Base-by-base conservation (phyloP, 495 filamentous ascomycete species). In the Xylaria sp. region DNA sequence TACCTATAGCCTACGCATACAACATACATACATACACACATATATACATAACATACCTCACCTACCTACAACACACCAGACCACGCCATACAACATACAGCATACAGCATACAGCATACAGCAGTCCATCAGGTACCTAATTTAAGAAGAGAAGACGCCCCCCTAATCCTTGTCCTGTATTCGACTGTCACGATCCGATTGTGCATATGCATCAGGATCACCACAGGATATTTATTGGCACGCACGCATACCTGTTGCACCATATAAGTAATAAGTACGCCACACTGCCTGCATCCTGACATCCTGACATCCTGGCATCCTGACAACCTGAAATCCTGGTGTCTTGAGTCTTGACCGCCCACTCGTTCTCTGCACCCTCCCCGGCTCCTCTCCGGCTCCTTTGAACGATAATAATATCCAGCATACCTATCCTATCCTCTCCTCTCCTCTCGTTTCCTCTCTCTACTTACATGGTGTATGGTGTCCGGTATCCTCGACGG, bases 161-260 rank as follows among this genome's bases (percentile, higher is more conserved):
- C 19, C 9, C 61, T 19, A n/a, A 43, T 44, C 61, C 61, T 46
- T 19, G 61, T 21, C 26, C 41, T 66, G 21, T 66, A 66, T 21
- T n/a, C 48, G 21, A 67, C 48, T 41, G 35, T 55, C 62, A 50
- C 31, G 46, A 55, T 67, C 50, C 64, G 31, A 26, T 55, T 67
- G 48, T 43, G 62, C 64, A 57, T 26, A 43, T 67, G 33, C 64
- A 37, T 57, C 33, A 43, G 64, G 33, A 55, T 43, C 50, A 29
- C 43, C 64, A 43, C 46, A 52, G 46, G n/a, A 55, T 50, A 40
- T 14, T 37, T 12, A n/a, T n/a, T n/a, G n/a, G n/a, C n/a, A n/a
- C n/a, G n/a, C n/a, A 19, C 19, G 29, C 31, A 3, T 40, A 37
- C 44, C 33, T 57, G 29, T 48, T 43, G n/a, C 12, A 41, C 61